A percentile compares a stretch with the other conserved stretches of the same genome.
phyloP scores from a whole-genome alignment of 1,139 yeast species.

The Yamadazyma blattariae region DNA sequence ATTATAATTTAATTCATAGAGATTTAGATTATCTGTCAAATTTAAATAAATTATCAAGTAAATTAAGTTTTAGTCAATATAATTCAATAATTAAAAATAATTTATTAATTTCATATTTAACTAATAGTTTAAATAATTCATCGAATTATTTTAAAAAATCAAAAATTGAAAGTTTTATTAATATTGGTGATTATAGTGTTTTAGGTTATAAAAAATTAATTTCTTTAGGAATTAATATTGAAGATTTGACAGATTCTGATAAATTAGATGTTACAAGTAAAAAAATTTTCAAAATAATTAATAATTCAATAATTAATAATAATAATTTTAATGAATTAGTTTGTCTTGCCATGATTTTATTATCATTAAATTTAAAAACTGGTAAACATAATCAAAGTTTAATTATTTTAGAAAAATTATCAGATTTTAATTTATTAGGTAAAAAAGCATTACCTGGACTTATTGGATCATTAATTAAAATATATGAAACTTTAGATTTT shows the following conservation, averaged over 20 bases:
- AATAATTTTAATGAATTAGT: conserved; percentile 19
- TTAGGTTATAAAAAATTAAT: conserved; percentile 28
- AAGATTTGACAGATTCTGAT: conserved; percentile 23
- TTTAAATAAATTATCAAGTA: conserved; percentile 31
- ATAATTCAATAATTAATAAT: conserved; percentile 2
- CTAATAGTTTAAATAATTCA: conserved; percentile 32
- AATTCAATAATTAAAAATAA: conserved; percentile 43
- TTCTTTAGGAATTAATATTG: conserved; percentile 25
- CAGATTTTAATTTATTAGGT: conserved; percentile 15
- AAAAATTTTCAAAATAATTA: conserved; percentile 27
- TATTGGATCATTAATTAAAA: conserved; percentile 42
- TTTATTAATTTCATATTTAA: conserved; percentile 35
- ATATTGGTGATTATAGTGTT: conserved; percentile 33
- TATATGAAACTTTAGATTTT: conserved; percentile 40
- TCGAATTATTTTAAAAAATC: conserved; percentile 23
- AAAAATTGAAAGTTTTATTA: conserved; percentile 18
- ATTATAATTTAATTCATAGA: conserved; percentile 38
- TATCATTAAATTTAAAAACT: conserved; percentile 39
- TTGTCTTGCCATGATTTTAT: conserved; percentile 40
- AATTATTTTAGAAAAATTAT: conserved; percentile 36
- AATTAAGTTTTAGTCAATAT: conserved; percentile 45
- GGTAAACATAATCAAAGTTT: conserved; percentile 47
- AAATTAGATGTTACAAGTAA: conserved; percentile 14
- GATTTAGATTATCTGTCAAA: conserved; percentile 42
- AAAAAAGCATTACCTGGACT: conserved; percentile 34